phyloP scores from a whole-genome alignment of 768 basidiomycete species.

The Lepiota brunneoincarnata region DNA sequence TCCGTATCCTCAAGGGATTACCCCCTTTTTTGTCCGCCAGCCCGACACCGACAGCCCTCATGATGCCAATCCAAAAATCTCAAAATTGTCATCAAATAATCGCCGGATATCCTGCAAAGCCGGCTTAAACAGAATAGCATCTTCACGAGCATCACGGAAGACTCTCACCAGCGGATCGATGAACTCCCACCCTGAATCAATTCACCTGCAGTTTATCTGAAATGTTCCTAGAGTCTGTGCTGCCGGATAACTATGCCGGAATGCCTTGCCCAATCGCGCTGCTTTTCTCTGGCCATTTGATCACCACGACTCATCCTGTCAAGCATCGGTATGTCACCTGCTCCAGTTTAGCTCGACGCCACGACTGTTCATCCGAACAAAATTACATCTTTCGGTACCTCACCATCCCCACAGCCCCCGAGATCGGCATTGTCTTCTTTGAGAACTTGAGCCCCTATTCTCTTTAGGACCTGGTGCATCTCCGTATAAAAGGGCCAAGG shows the following conservation, averaged over 20 bases:
- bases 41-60: too few species aligned
- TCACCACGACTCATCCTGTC: neutral
- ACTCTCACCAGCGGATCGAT: too few species aligned
- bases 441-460: neutral
- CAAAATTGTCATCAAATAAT: too few species aligned
- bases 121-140: too few species aligned
- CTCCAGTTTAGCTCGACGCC: neutral
- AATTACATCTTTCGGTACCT: neutral
- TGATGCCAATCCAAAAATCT: too few species aligned
- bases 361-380: neutral
- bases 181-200: too few species aligned
- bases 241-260: neutral
- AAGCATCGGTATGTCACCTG: neutral
- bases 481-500: neutral
- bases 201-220: too few species aligned
- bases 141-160: too few species aligned
- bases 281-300: neutral
- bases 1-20: too few species aligned
- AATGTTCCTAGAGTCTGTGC: neutral
- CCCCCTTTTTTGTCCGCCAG: too few species aligned
- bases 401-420: slow-evolving; percentile 1
- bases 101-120: too few species aligned
- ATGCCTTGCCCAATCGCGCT: neutral
- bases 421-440: neutral
- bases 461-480: too few species aligned